Percentiles rank a stretch among this genome's conserved stretches.
These are phyloP conservation scores for Echium plantagineum DNA, from an alignment of 257 asterid species.

Conservation along the genomic window DNA sequence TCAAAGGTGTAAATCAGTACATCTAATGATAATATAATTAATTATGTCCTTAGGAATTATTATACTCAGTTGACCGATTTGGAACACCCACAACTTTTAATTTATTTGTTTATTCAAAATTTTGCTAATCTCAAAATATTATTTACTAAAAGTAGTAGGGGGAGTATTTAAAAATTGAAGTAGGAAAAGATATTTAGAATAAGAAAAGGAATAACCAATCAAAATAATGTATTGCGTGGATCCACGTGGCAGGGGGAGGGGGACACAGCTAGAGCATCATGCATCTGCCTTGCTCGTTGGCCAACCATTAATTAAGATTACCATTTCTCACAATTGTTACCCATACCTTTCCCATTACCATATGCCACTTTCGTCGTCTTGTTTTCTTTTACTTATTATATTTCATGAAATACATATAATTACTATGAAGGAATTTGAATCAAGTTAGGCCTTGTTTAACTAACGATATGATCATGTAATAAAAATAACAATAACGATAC, in stretches of 20 bases:
- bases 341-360: too few relatives aligned
- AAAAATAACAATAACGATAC: too few relatives aligned
- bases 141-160: conserved; percentile 5
- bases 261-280: conserved; percentile 40
- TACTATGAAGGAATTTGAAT: too few relatives aligned
- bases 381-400: background rate
- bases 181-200: conserved; percentile 1
- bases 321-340: conserved; percentile 4
- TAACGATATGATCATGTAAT: too few relatives aligned
- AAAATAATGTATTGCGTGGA: conserved; percentile 30
- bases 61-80: conserved; percentile 29
- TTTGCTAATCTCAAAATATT: conserved; percentile 7
- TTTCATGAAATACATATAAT: too few relatives aligned
- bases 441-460: too few relatives aligned
- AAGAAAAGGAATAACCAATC: conserved; percentile 7
- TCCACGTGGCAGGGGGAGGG: conserved; percentile 44
- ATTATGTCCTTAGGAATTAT: conserved; percentile 24
- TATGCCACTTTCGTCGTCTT: conserved; percentile 3
- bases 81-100: conserved; percentile 7
- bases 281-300: conserved; percentile 20
- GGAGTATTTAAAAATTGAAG: conserved; percentile 36
- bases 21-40: conserved; percentile 9
- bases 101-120: background rate
- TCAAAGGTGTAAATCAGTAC: conserved; percentile 40
- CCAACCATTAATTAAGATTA: conserved; percentile 17